Evolutionary conservation across 2,329 filamentous ascomycete species (phyloP).

Genomic region (Trichoderma sp.): DNA sequence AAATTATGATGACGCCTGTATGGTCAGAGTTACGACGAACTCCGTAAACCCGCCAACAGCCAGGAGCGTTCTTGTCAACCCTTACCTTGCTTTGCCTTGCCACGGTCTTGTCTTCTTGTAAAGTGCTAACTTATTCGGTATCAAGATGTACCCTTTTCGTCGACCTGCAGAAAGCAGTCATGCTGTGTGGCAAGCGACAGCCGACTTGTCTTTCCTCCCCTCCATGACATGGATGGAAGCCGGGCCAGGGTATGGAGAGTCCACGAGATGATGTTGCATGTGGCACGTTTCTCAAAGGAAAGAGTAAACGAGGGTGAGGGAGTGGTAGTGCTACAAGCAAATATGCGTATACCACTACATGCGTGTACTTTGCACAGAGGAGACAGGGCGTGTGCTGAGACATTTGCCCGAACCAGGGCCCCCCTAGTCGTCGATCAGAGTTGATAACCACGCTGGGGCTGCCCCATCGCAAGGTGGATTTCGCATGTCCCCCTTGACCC

Average conservation of each 20-base stretch:
- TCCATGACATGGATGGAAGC: constrained; percentile 9
- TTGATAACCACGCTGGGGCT: constrained; percentile 9
- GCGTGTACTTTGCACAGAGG: neutral
- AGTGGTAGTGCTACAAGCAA: neutral
- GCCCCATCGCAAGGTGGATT: neutral
- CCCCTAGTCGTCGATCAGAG: constrained; percentile 26
- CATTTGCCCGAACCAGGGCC: neutral
- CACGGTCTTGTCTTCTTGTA: neutral
- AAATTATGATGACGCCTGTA: constrained; percentile 18
- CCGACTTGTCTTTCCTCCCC: constrained; percentile 5
- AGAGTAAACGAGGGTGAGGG: neutral
- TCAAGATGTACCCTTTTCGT: constrained; percentile 12
- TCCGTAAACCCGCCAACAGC: neutral
- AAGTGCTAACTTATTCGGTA: constrained; percentile 18
- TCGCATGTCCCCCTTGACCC: neutral
- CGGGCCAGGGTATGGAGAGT: constrained; percentile 13
- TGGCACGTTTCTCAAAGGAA: constrained; percentile 26
- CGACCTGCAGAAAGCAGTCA: constrained; percentile 24
- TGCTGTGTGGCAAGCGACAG: constrained; percentile 26
- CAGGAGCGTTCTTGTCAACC: neutral
- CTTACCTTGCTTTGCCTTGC: constrained; percentile 5
- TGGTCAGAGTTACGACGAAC: constrained; percentile 22
- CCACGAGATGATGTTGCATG: constrained; percentile 30
- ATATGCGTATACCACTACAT: neutral
- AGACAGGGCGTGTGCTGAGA: constrained; percentile 1